Evolutionary conservation across 345 rosid species (phyloP), one percentile per base, ranked within the genome.

Genomic region (Citrus glauca): DNA sequence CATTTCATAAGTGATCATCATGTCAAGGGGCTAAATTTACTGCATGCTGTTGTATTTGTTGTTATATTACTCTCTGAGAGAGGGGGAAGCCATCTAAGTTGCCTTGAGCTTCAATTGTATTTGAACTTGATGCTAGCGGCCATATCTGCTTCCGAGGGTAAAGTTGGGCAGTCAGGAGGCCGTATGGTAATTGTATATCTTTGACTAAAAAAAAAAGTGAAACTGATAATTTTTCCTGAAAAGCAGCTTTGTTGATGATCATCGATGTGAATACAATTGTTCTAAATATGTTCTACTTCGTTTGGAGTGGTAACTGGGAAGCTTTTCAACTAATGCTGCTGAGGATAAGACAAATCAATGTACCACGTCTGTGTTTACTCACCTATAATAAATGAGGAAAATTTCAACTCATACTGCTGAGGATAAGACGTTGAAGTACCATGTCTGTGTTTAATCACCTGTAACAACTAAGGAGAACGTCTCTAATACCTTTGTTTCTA

Each of bases 1-100:
- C 83, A 30, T 76, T 80, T 60, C 81, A 77, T 27, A 85, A 82
- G 81, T 89, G 86, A 84, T 57, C 16, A 82, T 37, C 20, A 33
- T 13, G 37, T 35, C 8, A 33, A 22, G 6, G 25, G 24, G 4
- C 19, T 24, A 50, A 33, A 4, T 65, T 50, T 38, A 28, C 24
- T 2, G 22, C 30, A 57, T 53, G 13, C 74, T 81, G 32, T 50
- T 30, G n/a, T 75, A 19, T 50, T 48, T 28, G 30, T 48, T 45
- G 32, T 27, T 7, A 32, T 65, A 50, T 32, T 11, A 66, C 25
- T 67, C 70, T 45, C 50, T 38, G 1, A 32, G 37, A 17, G 73
- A 16, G 48, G 73, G 60, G 61, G 66, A 53, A 65, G 14, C 69
- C 28, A 48, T 74, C 56, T 25, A 7, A 53, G 56, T 59, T 60